Evolutionary conservation across 306 rosid genomes (phyloP).

Genomic region (Pueraria montana): DNA sequence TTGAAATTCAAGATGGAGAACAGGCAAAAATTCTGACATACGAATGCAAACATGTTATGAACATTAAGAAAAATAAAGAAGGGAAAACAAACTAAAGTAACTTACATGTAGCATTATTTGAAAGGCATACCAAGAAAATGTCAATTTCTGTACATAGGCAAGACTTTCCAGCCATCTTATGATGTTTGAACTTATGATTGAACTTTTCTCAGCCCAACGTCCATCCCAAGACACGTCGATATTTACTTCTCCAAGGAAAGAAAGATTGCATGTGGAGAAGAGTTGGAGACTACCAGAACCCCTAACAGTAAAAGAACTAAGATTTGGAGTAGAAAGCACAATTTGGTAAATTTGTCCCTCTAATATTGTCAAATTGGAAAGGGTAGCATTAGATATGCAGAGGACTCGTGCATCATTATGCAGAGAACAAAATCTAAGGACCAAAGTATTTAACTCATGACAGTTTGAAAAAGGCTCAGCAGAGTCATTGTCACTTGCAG

Average conservation of each 20-base stretch:
- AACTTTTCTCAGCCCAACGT: not conserved
- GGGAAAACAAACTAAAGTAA: not conserved
- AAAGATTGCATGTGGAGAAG: not conserved
- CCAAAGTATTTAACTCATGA: not conserved
- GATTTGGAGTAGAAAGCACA: constrained; percentile 17
- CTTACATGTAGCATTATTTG: not conserved
- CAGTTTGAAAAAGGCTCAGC: not conserved
- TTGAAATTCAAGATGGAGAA: not conserved
- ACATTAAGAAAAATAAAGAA: not conserved
- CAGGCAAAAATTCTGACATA: not conserved
- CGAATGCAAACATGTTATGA: not conserved
- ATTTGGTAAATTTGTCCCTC: not conserved
- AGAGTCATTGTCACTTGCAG: not conserved
- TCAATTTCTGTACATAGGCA: not conserved
- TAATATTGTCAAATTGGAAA: not conserved
- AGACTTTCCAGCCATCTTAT: not conserved
- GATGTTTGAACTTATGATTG: constrained; percentile 7
- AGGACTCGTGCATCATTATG: not conserved
- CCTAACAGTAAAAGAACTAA: not conserved
- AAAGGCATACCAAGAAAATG: not conserved
- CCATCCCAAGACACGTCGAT: not conserved
- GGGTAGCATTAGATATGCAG: not conserved
- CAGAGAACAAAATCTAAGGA: not conserved
- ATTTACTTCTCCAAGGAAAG: not conserved
- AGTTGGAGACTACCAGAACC: not conserved